These are phyloP conservation scores for Nicotiana rustica DNA, from an alignment of 305 asterid species.

Conservation along the genomic window DNA sequence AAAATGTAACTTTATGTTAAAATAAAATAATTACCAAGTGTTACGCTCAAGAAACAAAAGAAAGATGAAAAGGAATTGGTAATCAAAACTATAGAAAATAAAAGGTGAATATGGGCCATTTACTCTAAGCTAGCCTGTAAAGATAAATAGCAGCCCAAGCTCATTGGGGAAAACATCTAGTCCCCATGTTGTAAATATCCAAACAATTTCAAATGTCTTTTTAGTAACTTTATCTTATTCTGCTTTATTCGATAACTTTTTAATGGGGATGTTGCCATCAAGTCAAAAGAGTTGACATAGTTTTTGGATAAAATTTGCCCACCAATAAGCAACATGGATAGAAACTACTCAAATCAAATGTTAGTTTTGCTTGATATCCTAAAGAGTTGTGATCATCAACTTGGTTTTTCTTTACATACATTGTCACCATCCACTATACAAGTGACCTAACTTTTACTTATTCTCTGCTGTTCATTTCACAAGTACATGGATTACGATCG, in stretches of 20 bases:
- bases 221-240: neutral
- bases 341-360: neutral
- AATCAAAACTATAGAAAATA: neutral
- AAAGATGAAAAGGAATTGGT: neutral
- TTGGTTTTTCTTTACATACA: neutral
- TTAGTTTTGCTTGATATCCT: constrained; percentile 3
- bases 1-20: neutral
- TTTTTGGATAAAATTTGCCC: constrained; percentile 23
- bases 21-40: too few relatives aligned
- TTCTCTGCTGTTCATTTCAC: neutral
- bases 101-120: neutral
- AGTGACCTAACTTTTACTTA: constrained; percentile 14
- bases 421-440: constrained; percentile 16
- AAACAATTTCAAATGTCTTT: neutral
- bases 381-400: neutral
- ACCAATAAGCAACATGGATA: neutral
- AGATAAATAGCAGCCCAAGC: too few relatives aligned
- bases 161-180: neutral
- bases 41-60: neutral
- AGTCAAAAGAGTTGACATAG: neutral
- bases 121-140: neutral
- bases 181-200: neutral
- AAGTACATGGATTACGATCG: neutral
- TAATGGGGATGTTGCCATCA: neutral
- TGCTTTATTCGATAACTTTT: neutral